Conservation (phyloP, 768 basidiomycete species). For the Hygrocybe coccinea region DNA sequence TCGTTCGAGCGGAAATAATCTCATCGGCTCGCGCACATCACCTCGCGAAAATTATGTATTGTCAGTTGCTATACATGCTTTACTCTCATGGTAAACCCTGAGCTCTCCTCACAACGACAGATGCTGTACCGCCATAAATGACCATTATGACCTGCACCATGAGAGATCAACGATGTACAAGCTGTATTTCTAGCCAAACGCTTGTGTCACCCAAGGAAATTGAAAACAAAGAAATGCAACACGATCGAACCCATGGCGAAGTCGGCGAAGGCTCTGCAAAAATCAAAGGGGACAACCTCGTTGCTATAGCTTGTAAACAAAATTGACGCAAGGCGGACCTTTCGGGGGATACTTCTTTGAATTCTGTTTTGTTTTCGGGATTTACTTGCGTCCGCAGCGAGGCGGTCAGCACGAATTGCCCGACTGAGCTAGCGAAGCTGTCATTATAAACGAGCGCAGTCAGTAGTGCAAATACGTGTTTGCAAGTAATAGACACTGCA, state of each 20-base stretch:
- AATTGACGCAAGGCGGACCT: slow-evolving; percentile 46
- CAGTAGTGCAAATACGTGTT: background rate
- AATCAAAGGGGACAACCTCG: background rate
- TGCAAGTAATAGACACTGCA: slow-evolving; percentile 5
- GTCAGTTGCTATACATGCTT: background rate
- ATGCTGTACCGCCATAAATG: too few relatives aligned
- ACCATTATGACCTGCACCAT: background rate
- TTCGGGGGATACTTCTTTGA: slow-evolving; percentile 91
- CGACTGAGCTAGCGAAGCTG: slow-evolving; percentile 89
- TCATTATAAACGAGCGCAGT: background rate
- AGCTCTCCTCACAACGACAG: too few relatives aligned
- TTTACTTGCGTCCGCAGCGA: slow-evolving; percentile 91
- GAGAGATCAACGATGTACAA: background rate
- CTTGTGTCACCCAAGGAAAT: slow-evolving; percentile 76
- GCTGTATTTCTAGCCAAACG: background rate
- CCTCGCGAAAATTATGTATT: too few relatives aligned
- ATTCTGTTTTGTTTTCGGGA: slow-evolving; percentile 73
- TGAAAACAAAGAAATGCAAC: slow-evolving; percentile 97
- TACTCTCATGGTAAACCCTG: background rate
- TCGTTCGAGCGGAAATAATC: slow-evolving; percentile 63
- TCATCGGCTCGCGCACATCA: background rate
- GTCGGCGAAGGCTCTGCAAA: slow-evolving; percentile 97
- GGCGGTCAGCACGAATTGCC: slow-evolving; percentile 94
- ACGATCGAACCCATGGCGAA: slow-evolving; percentile 94
- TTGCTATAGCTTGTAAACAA: slow-evolving; percentile 1